These are phyloP conservation scores for Arabis hirsuta DNA, from an alignment of 345 rosid genomes.

Conservation along the genomic window DNA sequence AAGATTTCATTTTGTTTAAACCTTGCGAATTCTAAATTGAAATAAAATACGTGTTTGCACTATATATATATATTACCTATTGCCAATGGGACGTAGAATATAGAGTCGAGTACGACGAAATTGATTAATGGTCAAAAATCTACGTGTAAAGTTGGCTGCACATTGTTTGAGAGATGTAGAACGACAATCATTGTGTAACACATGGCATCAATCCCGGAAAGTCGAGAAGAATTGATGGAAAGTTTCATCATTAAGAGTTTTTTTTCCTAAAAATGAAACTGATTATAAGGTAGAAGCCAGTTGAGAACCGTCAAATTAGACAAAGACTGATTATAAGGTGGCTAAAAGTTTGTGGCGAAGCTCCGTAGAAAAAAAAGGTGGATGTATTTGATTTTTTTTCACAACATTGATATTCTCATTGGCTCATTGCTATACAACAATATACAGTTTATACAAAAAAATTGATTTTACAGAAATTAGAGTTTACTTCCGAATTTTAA, in stretches of 20 bases:
- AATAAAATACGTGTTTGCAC: too few relatives aligned
- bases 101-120: not conserved
- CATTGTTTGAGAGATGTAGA: conserved; percentile 9
- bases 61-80: too few relatives aligned
- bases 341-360: conserved; percentile 1
- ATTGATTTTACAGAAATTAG: too few relatives aligned
- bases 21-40: not conserved
- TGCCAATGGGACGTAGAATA: too few relatives aligned
- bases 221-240: too few relatives aligned
- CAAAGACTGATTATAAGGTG: not conserved
- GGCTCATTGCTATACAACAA: too few relatives aligned
- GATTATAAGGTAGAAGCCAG: not conserved
- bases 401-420: too few relatives aligned
- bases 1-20: not conserved
- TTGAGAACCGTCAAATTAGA: conserved; percentile 27
- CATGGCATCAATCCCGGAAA: conserved; percentile 6
- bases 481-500: too few relatives aligned
- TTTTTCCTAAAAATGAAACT: not conserved
- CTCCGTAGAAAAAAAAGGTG: too few relatives aligned
- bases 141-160: conserved; percentile 2
- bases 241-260: too few relatives aligned
- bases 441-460: too few relatives aligned
- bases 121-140: conserved; percentile 12
- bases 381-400: too few relatives aligned
- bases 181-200: not conserved